Conservation (phyloP, 78 protist species). For the Dictyostelium brefeldianum region DNA sequence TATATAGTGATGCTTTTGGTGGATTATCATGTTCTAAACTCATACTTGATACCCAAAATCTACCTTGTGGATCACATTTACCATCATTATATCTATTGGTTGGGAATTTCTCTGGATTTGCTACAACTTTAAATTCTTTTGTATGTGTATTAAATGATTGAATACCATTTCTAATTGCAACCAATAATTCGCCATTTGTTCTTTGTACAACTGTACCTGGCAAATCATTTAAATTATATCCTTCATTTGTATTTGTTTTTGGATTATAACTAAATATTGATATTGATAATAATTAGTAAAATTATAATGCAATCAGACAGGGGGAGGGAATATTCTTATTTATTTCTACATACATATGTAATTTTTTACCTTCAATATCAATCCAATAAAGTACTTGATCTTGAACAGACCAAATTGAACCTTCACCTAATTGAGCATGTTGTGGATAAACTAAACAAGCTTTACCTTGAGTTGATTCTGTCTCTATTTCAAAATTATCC, state of each 20-base stretch:
- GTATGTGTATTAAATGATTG: neutral
- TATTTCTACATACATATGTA: constrained; percentile 19
- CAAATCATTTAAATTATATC: neutral
- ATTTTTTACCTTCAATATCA: constrained; percentile 57
- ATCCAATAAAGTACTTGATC: constrained; percentile 38
- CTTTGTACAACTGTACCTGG: constrained; percentile 72
- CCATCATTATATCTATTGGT: constrained; percentile 75
- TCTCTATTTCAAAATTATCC: neutral
- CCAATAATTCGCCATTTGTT: constrained; percentile 47
- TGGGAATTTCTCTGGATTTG: constrained; percentile 8
- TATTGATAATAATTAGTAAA: neutral
- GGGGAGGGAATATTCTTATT: neutral
- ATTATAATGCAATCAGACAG: neutral
- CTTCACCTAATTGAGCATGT: constrained; percentile 47
- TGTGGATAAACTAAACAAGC: neutral
- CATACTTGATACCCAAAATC: constrained; percentile 74
- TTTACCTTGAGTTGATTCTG: neutral
- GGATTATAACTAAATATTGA: constrained; percentile 39
- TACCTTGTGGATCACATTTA: constrained; percentile 75
- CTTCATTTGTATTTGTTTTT: neutral
- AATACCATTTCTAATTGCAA: constrained; percentile 42
- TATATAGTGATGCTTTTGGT: constrained; percentile 41
- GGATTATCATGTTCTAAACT: constrained; percentile 20
- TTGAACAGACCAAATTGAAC: constrained; percentile 33
- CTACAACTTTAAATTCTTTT: neutral